Evolutionary conservation across 768 basidiomycete genomes (phyloP), one percentile per base, ranked within the genome.

Genomic region (Tubosaeta sp.): DNA sequence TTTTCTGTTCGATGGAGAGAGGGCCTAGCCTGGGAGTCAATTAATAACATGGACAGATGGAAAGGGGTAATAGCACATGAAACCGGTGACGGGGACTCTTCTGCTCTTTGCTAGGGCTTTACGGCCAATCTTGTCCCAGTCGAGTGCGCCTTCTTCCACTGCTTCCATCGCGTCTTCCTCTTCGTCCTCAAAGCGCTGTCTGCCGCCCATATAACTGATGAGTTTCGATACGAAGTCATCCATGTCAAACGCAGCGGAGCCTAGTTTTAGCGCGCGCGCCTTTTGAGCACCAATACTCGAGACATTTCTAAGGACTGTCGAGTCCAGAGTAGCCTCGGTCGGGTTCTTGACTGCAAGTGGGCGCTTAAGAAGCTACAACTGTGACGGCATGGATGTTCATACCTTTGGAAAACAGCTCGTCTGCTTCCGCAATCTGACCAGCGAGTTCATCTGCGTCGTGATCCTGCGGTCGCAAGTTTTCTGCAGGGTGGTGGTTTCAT

Each of bases 181-280:
- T 14, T 59, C 77, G 50, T 61, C 63, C 14, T 66, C 70, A 45
- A 81, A 75, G 31, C 76, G 73, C 30, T 76, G 75, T 29, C 76
- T 73, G 6, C 88, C 87, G 16, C 89, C 87, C 86, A 93, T 87
- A 60, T 82, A 89, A 13, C 71, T 77, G 42, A 86, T 72, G 31
- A 93, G 73, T 60, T 86, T 86, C 6, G 81, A 69, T 48, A 99
- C 74, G 59, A 94, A 97, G 49, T 97, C 94, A 57, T 95, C 92
- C 35, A 89, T 73, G 62, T 99, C 95, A 62, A 98, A 99, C 13
- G 86, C 83, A 48, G 90, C 88, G 0, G 82, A 81, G 47, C 90
- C 91, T 0, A 90, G 82, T 67, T 90, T 93, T 82, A 95, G 86
- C 27, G 84, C 84, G 27, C 90, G 87, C n/a, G 94, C 94, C 64